A percentile compares a stretch with the other conserved stretches of the same genome.
These are phyloP conservation scores for Eimeria falciformis DNA, from an alignment of 169 alveolate species.

Conservation along the genomic window DNA sequence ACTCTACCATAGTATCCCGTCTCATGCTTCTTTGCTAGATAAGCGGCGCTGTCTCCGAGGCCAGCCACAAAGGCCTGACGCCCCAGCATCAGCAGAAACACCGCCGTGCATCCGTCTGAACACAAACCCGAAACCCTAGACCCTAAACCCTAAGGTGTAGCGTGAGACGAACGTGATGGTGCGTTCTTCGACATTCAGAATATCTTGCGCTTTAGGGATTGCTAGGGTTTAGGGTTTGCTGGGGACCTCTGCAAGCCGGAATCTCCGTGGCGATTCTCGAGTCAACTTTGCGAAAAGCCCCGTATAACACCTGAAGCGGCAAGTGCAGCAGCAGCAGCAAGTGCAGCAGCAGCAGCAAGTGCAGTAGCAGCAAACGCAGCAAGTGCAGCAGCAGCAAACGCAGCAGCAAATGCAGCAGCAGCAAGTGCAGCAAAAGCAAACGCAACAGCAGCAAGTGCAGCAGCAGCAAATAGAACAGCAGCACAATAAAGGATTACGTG, in stretches of 20 bases:
- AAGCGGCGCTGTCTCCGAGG: slow-evolving; percentile 90
- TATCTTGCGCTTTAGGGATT: too few relatives aligned
- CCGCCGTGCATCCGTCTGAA: slow-evolving; percentile 91
- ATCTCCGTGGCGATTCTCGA: slow-evolving; percentile 76
- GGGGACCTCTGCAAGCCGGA: slow-evolving; percentile 74
- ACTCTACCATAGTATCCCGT: slow-evolving; percentile 12
- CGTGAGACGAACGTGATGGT: neutral
- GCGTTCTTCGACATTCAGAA: neutral
- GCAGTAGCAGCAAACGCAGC: too few relatives aligned
- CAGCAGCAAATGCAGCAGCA: too few relatives aligned
- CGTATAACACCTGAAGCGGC: slow-evolving; percentile 37
- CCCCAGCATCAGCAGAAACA: slow-evolving; percentile 82
- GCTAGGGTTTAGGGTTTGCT: too few relatives aligned
- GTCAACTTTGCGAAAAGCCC: slow-evolving; percentile 70
- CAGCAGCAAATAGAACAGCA: too few relatives aligned
- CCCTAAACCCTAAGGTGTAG: neutral
- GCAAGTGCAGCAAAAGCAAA: too few relatives aligned
- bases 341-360: too few relatives aligned
- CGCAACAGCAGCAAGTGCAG: too few relatives aligned
- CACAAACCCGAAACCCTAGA: neutral
- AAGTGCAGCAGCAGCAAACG: too few relatives aligned
- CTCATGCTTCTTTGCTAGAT: slow-evolving; percentile 73
- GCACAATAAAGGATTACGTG: neutral
- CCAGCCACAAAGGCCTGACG: slow-evolving; percentile 83
- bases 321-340: neutral